Evolutionary conservation across 23 red algal species (phyloP).

Genomic region (Gracilaria vermiculophylla): DNA sequence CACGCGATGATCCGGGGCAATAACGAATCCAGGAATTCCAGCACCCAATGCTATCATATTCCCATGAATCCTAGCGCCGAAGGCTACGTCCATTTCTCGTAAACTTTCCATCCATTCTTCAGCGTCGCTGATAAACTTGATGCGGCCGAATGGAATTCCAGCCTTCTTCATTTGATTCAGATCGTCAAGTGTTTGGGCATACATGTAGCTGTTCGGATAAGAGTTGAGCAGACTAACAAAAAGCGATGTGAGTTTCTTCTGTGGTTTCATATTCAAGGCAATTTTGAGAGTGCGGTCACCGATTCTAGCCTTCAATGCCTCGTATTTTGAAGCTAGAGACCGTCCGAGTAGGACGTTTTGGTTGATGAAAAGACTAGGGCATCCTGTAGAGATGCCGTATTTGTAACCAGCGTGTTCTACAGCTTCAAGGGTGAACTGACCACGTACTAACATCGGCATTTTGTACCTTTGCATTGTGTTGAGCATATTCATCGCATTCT

Average conservation of each 20-base stretch:
- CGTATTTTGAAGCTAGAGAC: neutral
- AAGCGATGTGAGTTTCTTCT: neutral
- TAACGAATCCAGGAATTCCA: slow-evolving; percentile 31
- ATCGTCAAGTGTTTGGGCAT: slow-evolving; percentile 23
- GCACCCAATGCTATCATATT: slow-evolving; percentile 34
- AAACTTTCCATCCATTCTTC: slow-evolving; percentile 36
- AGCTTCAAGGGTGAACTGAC: slow-evolving; percentile 19
- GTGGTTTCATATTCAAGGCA: slow-evolving; percentile 40
- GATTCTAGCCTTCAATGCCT: neutral
- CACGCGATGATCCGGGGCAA: slow-evolving; percentile 39
- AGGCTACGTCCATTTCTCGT: slow-evolving; percentile 22
- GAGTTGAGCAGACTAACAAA: neutral
- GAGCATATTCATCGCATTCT: neutral
- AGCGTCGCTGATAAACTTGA: slow-evolving; percentile 10
- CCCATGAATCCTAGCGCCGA: slow-evolving; percentile 35
- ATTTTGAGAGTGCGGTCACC: slow-evolving; percentile 9
- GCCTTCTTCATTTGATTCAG: slow-evolving; percentile 9
- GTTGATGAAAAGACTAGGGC: slow-evolving; percentile 40
- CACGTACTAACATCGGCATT: slow-evolving; percentile 27
- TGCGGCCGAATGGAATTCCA: slow-evolving; percentile 34
- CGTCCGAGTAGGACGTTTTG: slow-evolving; percentile 4
- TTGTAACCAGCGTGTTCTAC: neutral
- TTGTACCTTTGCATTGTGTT: neutral
- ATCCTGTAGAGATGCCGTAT: slow-evolving; percentile 15
- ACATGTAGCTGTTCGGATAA: slow-evolving; percentile 46